Conservation (phyloP, 1,284 basidiomycete species). For the Ceratobasidium sp. region DNA sequence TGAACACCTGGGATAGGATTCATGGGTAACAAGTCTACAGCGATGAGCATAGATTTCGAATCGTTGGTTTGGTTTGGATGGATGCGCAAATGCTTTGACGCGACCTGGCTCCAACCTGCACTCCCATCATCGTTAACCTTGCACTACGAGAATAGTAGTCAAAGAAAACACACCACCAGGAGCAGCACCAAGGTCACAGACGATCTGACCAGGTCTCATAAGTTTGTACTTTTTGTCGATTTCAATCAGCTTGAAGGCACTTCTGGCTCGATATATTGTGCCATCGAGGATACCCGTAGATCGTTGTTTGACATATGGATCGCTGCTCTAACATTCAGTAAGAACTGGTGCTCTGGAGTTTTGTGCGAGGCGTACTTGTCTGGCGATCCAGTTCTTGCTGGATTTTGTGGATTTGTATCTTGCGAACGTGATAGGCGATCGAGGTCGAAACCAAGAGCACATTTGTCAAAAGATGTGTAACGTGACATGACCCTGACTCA, state of each 20-base stretch:
- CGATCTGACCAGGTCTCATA: conserved; percentile 62
- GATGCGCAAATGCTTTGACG: conserved; percentile 52
- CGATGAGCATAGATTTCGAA: conserved; percentile 66
- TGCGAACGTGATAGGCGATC: neutral
- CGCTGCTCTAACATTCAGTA: conserved; percentile 48
- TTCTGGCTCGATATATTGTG: conserved; percentile 72
- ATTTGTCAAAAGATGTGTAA: neutral
- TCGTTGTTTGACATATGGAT: conserved; percentile 73
- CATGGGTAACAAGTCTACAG: conserved; percentile 77
- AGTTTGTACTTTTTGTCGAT: conserved; percentile 62
- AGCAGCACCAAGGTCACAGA: conserved; percentile 86
- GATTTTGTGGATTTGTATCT: conserved; percentile 49
- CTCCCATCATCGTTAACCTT: neutral
- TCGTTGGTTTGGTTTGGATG: neutral
- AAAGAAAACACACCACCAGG: conserved; percentile 61
- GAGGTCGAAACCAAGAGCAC: neutral
- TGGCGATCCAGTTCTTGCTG: conserved; percentile 64
- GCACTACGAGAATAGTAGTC: neutral
- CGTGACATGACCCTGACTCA: neutral
- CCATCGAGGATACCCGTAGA: conserved; percentile 44
- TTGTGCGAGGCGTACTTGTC: conserved; percentile 55
- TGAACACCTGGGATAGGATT: conserved; percentile 71
- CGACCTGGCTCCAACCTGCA: conserved; percentile 80
- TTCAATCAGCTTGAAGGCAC: conserved; percentile 85
- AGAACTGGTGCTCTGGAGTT: neutral